A percentile compares a stretch with the other conserved stretches of the same genome.
These are phyloP conservation scores for Aspergillus jensenii DNA, from an alignment of 2,329 filamentous ascomycete genomes.

Conservation along the genomic window DNA sequence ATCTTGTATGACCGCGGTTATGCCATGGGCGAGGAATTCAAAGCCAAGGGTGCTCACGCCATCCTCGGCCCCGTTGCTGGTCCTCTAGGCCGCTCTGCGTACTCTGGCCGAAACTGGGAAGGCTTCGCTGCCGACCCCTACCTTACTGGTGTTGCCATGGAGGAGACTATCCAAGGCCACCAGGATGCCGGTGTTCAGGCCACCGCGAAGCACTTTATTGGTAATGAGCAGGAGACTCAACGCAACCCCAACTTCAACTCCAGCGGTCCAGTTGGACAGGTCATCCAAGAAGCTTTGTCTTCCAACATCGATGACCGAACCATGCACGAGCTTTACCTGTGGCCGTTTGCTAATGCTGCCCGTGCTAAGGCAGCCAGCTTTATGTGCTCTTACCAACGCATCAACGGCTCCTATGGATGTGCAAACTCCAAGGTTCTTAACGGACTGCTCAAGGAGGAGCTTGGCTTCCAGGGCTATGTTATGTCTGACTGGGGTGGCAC, in stretches of 20 bases:
- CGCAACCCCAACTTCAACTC: conserved; percentile 31
- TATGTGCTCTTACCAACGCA: conserved; percentile 47
- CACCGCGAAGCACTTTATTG: conserved; percentile 47
- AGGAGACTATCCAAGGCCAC: conserved; percentile 52
- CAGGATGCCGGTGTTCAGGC: conserved; percentile 52
- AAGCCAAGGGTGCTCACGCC: conserved; percentile 38
- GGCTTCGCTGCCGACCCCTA: conserved; percentile 47
- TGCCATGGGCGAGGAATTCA: conserved; percentile 55
- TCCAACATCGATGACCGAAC: conserved; percentile 69
- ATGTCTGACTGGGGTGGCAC: conserved; percentile 48
- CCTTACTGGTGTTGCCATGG: conserved; percentile 45
- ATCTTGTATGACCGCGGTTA: conserved; percentile 54
- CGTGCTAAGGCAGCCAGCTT: conserved; percentile 59
- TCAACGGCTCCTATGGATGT: conserved; percentile 52
- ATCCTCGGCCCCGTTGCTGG: conserved; percentile 44
- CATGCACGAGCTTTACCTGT: conserved; percentile 61
- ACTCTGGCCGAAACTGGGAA: conserved; percentile 37
- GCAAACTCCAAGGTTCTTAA: conserved; percentile 49
- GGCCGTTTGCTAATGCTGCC: conserved; percentile 59
- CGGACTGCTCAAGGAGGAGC: conserved; percentile 50
- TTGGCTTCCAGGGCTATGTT: conserved; percentile 52
- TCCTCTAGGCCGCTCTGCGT: conserved; percentile 38
- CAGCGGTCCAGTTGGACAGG: conserved; percentile 35
- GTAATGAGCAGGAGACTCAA: conserved; percentile 67
- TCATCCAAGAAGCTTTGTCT: conserved; percentile 29